Percentiles rank a stretch among this genome's conserved stretches.
phyloP scores from a whole-genome alignment of 176 grass and related monocot genomes.

The Saccharum officinarum region DNA sequence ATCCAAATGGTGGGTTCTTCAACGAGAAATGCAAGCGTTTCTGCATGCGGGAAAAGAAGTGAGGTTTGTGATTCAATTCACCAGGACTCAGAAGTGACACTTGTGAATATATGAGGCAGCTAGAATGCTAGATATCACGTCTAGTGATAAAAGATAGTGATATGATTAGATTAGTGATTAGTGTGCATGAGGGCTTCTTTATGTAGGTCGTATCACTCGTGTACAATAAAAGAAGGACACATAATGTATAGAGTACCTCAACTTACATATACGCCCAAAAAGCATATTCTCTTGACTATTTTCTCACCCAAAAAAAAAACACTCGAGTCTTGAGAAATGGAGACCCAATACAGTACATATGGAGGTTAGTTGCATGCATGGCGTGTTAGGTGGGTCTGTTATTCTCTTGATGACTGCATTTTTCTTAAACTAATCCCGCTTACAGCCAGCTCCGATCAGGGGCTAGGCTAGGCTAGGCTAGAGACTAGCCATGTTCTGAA shows the following conservation, averaged over 20 bases:
- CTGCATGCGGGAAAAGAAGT: not conserved
- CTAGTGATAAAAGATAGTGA: not conserved
- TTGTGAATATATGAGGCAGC: not conserved
- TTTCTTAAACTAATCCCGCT: slow-evolving; percentile 16
- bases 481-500: slow-evolving; percentile 17
- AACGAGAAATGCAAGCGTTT: too few species aligned
- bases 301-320: not conserved
- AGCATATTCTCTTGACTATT: not conserved
- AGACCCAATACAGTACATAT: not conserved
- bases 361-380: slow-evolving; percentile 3
- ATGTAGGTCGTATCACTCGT: not conserved
- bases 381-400: slow-evolving; percentile 18
- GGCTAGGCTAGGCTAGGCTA: not conserved
- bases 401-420: not conserved
- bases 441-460: not conserved
- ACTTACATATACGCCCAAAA: not conserved
- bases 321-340: not conserved
- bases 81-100: not conserved
- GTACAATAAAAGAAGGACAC: not conserved
- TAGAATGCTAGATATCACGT: not conserved
- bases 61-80: not conserved
- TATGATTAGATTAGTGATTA: not conserved
- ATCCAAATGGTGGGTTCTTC: too few species aligned
- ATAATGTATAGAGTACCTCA: not conserved
- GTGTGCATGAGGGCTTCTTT: not conserved